Conservation (phyloP, 2,329 filamentous ascomycete genomes). For the Nothomitra cinnamomea region DNA sequence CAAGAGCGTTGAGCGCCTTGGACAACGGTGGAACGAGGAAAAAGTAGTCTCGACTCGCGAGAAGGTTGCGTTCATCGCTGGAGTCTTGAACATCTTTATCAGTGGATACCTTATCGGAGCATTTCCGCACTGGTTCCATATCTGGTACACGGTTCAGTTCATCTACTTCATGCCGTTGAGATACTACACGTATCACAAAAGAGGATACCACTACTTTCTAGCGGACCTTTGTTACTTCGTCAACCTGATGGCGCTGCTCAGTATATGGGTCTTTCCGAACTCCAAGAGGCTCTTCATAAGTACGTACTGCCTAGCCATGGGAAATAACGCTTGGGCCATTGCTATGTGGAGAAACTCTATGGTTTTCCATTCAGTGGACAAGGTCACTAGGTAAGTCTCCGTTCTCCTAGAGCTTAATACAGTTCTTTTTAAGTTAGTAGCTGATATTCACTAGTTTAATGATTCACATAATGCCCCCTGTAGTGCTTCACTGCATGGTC, state of each 20-base stretch:
- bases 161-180: slow-evolving; percentile 95
- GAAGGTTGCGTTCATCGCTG: slow-evolving; percentile 91
- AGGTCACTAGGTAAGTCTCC: slow-evolving; percentile 57
- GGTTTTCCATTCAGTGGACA: slow-evolving; percentile 97
- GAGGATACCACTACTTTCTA: slow-evolving; percentile 92
- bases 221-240: slow-evolving; percentile 97
- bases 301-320: slow-evolving; percentile 80
- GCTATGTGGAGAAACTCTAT: slow-evolving; percentile 98
- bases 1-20: slow-evolving; percentile 71
- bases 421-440: background rate
- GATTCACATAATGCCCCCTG: slow-evolving; percentile 98
- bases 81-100: slow-evolving; percentile 93
- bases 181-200: slow-evolving; percentile 76
- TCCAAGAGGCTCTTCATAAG: slow-evolving; percentile 87
- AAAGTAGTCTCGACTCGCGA: slow-evolving; percentile 77
- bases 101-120: slow-evolving; percentile 87
- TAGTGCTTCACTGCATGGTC: slow-evolving; percentile 78
- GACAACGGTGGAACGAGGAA: slow-evolving; percentile 73
- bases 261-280: slow-evolving; percentile 76
- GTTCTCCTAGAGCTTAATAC: background rate
- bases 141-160: slow-evolving; percentile 81
- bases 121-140: slow-evolving; percentile 68
- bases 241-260: slow-evolving; percentile 68
- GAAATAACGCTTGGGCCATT: slow-evolving; percentile 94
- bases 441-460: slow-evolving; percentile 45